phyloP scores from a whole-genome alignment of 805 yeast species.

The Lachancea meyersii region DNA sequence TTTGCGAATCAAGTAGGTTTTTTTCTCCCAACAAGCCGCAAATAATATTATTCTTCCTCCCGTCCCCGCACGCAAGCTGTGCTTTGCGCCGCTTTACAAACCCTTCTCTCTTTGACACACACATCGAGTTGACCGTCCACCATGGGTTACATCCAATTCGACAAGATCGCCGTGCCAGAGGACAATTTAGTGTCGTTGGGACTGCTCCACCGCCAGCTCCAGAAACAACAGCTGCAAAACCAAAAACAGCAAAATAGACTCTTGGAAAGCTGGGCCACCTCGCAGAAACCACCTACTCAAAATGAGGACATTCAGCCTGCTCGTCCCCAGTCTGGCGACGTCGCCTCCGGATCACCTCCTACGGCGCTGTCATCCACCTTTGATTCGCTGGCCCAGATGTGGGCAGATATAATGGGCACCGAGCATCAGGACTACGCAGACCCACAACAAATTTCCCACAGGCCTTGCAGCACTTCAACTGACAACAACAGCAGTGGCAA shows the following conservation, averaged over 20 bases:
- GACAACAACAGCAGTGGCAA: not conserved
- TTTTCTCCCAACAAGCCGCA: too few relatives aligned
- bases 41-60: too few relatives aligned
- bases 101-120: too few relatives aligned
- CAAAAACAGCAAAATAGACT: not conserved
- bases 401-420: slow-evolving; percentile 2
- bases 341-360: not conserved
- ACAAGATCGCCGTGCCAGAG: slow-evolving; percentile 11
- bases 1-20: too few relatives aligned
- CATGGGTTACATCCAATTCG: slow-evolving; percentile 14
- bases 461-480: too few relatives aligned
- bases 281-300: not conserved
- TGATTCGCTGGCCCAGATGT: slow-evolving; percentile 4
- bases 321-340: not conserved
- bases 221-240: slow-evolving; percentile 1
- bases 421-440: too few relatives aligned
- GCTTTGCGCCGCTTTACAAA: too few relatives aligned
- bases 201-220: slow-evolving; percentile 9
- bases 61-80: too few relatives aligned
- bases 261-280: not conserved
- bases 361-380: slow-evolving; percentile 6
- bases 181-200: slow-evolving; percentile 11
- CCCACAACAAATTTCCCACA: too few relatives aligned
- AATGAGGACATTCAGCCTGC: not conserved
- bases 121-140: not conserved